These are phyloP conservation scores for Saccharum spontaneum DNA, from an alignment of 176 grass and related monocot species.

Conservation along the genomic window DNA sequence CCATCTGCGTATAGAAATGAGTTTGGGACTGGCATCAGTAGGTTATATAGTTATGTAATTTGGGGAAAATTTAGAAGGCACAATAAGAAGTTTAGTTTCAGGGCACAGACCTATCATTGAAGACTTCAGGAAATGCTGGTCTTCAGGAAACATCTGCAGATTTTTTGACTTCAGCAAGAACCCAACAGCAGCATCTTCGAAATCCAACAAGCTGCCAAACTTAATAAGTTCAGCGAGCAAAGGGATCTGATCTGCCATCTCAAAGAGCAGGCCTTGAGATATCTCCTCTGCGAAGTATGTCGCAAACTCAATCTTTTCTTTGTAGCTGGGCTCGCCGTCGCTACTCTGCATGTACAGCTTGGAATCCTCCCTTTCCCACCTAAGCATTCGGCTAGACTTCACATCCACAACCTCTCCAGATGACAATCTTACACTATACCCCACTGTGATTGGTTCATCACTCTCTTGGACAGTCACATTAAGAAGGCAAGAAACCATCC, in stretches of 20 bases:
- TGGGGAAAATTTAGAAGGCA: not conserved
- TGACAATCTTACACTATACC: slow-evolving; percentile 47
- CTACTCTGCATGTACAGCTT: slow-evolving; percentile 37
- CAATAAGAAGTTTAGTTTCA: not conserved
- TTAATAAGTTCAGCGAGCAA: slow-evolving; percentile 54
- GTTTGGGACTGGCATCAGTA: not conserved
- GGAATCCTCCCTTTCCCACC: slow-evolving; percentile 56
- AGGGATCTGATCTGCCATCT: slow-evolving; percentile 42
- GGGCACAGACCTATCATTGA: not conserved
- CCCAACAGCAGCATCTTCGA: slow-evolving; percentile 37
- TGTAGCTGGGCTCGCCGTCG: not conserved
- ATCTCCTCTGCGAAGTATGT: slow-evolving; percentile 57
- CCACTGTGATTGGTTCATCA: slow-evolving; percentile 38
- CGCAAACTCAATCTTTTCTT: slow-evolving; percentile 47
- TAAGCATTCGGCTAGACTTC: slow-evolving; percentile 38
- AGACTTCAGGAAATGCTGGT: slow-evolving; percentile 51
- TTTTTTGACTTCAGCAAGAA: slow-evolving; percentile 70
- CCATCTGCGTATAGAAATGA: not conserved
- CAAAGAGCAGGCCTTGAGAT: slow-evolving; percentile 65
- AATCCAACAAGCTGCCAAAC: slow-evolving; percentile 56
- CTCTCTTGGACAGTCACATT: slow-evolving; percentile 47
- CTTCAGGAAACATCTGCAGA: slow-evolving; percentile 62
- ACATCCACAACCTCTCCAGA: slow-evolving; percentile 25
- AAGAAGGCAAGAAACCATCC: slow-evolving; percentile 37
- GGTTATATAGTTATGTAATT: not conserved